phyloP scores from a whole-genome alignment of 257 asterid species.

The Plantago ovata region DNA sequence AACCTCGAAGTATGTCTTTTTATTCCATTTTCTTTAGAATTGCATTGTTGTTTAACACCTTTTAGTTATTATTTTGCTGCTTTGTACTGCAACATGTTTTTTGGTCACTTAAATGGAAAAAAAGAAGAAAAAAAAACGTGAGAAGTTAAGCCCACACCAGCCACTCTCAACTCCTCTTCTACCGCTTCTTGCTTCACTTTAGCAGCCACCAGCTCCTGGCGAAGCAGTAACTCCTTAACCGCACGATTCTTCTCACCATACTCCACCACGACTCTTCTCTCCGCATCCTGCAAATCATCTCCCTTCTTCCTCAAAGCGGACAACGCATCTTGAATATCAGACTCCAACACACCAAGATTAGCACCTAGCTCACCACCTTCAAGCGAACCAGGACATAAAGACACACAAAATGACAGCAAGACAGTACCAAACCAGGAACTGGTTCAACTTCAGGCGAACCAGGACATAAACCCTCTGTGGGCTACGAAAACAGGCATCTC shows the following conservation, averaged over 20 bases:
- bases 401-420: no score
- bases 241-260: slow-evolving; percentile 44
- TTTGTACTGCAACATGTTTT: no score
- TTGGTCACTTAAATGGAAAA: no score
- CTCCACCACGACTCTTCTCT: slow-evolving; percentile 48
- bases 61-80: no score
- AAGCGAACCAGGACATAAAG: slow-evolving; percentile 47
- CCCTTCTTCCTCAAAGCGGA: slow-evolving; percentile 70
- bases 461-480: no score
- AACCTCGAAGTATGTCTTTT: no score
- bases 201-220: slow-evolving; percentile 47
- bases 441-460: no score
- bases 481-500: no score
- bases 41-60: no score
- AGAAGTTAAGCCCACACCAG: slow-evolving; percentile 56
- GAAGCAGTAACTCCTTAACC: slow-evolving; percentile 48
- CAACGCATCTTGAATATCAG: slow-evolving; percentile 64
- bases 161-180: slow-evolving; percentile 62
- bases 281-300: slow-evolving; percentile 72
- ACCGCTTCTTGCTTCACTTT: slow-evolving; percentile 50
- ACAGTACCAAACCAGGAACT: no score
- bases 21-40: no score
- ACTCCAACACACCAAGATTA: slow-evolving; percentile 52
- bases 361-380: slow-evolving; percentile 47
- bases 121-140: no score